Percentiles rank a stretch among this genome's conserved stretches.
phyloP scores from a whole-genome alignment of 1,284 basidiomycete genomes.

The Ustilago cynodontis region DNA sequence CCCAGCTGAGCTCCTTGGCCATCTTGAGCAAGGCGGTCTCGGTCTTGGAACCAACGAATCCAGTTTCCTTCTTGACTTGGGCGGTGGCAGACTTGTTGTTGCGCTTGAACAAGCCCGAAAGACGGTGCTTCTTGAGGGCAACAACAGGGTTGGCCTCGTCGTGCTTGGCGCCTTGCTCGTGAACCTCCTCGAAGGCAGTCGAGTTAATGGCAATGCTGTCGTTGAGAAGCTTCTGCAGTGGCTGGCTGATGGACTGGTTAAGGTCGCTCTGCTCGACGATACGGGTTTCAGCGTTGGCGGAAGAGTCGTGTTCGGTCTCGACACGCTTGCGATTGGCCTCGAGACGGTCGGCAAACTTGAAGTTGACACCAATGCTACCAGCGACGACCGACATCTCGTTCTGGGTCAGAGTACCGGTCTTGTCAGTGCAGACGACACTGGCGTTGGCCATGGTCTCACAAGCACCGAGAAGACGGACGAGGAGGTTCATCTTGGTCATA shows the following conservation, averaged over 20 bases:
- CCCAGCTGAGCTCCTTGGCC: conserved; percentile 87
- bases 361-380: conserved; percentile 90
- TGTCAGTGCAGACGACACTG: conserved; percentile 95
- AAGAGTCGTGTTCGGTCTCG: conserved; percentile 75
- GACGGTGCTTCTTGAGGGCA: conserved; percentile 41
- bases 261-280: conserved; percentile 81
- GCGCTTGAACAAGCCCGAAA: conserved; percentile 39
- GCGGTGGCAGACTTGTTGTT: conserved; percentile 33
- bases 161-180: conserved; percentile 70
- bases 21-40: conserved; percentile 92
- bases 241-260: conserved; percentile 75
- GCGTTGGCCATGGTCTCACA: conserved; percentile 99
- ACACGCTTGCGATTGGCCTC: conserved; percentile 81
- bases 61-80: conserved; percentile 60
- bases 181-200: conserved; percentile 80
- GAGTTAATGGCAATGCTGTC: conserved; percentile 91
- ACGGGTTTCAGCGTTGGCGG: conserved; percentile 76
- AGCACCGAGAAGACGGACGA: conserved; percentile 93
- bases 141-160: conserved; percentile 22
- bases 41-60: conserved; percentile 94
- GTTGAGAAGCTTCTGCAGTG: conserved; percentile 81
- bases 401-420: conserved; percentile 85
- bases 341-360: conserved; percentile 88
- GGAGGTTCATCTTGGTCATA: conserved; percentile 93
- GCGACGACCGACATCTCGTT: conserved; percentile 97